Percentiles rank a stretch among this genome's conserved stretches.
phyloP scores from a whole-genome alignment of 192 early-diverging fungal species.

The Entophlyctis luteolus region DNA sequence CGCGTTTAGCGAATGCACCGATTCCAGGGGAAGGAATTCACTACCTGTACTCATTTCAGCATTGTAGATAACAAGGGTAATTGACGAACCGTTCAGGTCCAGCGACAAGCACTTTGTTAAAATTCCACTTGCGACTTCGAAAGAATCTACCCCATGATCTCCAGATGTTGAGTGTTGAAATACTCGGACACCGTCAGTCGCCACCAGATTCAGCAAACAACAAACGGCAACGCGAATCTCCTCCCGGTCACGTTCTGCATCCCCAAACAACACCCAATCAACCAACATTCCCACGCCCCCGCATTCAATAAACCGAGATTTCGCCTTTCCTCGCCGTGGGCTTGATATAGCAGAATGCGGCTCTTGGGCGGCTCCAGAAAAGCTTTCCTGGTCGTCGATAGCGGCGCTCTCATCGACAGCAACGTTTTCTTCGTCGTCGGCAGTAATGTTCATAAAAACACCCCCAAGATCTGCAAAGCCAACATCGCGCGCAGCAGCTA shows the following conservation, averaged over 20 bases:
- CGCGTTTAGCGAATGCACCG: slow-evolving; percentile 11
- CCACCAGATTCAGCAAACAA: slow-evolving; percentile 25
- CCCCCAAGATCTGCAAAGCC: slow-evolving; percentile 1
- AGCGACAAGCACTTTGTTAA: neutral
- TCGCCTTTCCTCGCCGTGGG: neutral
- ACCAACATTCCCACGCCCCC: slow-evolving; percentile 6
- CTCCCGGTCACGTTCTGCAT: neutral
- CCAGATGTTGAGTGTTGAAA: neutral
- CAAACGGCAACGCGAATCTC: slow-evolving; percentile 9
- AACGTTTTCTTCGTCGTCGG: neutral
- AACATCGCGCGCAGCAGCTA: neutral
- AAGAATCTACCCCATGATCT: neutral
- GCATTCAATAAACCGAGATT: slow-evolving; percentile 6
- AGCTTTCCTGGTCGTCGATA: neutral
- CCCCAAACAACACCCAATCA: neutral
- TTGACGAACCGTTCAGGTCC: neutral
- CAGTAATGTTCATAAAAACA: slow-evolving; percentile 1
- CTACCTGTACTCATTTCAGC: neutral
- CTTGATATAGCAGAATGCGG: too few species aligned
- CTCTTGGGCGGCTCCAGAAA: neutral
- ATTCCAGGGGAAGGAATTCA: too few species aligned
- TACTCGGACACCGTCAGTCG: neutral
- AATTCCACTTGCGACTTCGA: neutral
- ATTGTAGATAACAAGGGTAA: neutral
- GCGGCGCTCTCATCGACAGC: neutral